Conservation (phyloP, 495 filamentous ascomycete species). For the Aspergillus carlsbadensis region DNA sequence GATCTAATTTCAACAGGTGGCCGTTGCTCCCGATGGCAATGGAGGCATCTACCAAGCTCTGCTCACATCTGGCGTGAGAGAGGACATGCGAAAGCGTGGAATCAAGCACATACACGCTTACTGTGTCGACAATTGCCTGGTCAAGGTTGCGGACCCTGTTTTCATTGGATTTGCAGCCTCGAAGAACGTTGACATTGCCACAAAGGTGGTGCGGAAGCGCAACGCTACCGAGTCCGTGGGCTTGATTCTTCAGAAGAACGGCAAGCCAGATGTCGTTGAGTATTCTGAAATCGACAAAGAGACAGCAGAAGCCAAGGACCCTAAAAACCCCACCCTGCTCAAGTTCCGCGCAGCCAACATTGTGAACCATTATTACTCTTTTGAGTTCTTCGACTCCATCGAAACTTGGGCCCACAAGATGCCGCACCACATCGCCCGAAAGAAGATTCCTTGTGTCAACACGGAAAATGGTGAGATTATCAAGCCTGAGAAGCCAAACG, state of each 20-base stretch:
- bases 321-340: constrained; percentile 76
- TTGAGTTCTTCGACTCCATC: constrained; percentile 87
- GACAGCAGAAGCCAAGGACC: constrained; percentile 84
- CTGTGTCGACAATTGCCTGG: constrained; percentile 99
- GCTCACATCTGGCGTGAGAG: constrained; percentile 74
- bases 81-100: constrained; percentile 83
- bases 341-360: constrained; percentile 99
- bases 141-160: constrained; percentile 91
- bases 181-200: constrained; percentile 91
- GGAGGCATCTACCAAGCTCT: constrained; percentile 96
- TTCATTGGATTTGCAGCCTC: constrained; percentile 93
- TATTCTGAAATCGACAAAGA: constrained; percentile 94
- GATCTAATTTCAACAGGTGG: constrained; percentile 62
- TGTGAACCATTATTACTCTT: constrained; percentile 99
- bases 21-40: constrained; percentile 98
- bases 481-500: constrained; percentile 92
- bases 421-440: constrained; percentile 92
- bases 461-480: constrained; percentile 70
- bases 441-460: constrained; percentile 95
- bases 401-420: constrained; percentile 80
- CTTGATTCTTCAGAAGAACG: constrained; percentile 90
- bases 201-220: constrained; percentile 98
- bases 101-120: constrained; percentile 97
- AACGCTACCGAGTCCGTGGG: constrained; percentile 96
- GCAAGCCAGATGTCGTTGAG: constrained; percentile 96